A percentile compares a stretch with the other conserved stretches of the same genome.
phyloP scores from a whole-genome alignment of 768 basidiomycete species.

The Tremella fuciformis region DNA sequence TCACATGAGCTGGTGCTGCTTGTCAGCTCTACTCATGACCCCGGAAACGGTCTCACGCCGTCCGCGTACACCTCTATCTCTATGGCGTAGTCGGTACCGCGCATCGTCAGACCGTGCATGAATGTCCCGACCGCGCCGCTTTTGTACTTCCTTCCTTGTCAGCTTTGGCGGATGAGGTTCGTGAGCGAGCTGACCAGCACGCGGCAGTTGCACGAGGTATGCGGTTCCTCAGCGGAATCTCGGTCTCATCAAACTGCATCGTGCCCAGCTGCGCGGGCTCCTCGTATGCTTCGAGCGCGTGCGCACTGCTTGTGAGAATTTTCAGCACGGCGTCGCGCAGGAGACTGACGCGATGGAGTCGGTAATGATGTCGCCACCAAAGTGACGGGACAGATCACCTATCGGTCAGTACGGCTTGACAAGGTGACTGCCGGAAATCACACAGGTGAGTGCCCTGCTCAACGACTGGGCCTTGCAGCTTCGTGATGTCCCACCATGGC shows the following conservation, averaged over 20 bases:
- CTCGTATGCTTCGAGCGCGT: slow-evolving; percentile 88
- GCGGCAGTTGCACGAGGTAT: slow-evolving; percentile 93
- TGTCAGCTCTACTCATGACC: background rate
- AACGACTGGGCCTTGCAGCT: slow-evolving; percentile 46
- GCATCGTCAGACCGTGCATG: slow-evolving; percentile 80
- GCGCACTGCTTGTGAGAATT: too few relatives aligned
- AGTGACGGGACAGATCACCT: slow-evolving; percentile 79
- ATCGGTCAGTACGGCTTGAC: background rate
- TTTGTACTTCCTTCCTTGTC: slow-evolving; percentile 67
- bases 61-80: slow-evolving; percentile 92
- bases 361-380: slow-evolving; percentile 89
- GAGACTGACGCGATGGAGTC: slow-evolving; percentile 56
- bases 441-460: slow-evolving; percentile 79
- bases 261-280: slow-evolving; percentile 79
- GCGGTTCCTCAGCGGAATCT: slow-evolving; percentile 77
- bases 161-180: background rate
- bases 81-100: slow-evolving; percentile 87
- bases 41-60: slow-evolving; percentile 53
- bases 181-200: slow-evolving; percentile 60
- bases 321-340: too few relatives aligned
- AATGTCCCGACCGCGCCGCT: slow-evolving; percentile 89
- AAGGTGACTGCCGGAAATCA: background rate
- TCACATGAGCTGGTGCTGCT: background rate
- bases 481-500: slow-evolving; percentile 47
- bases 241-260: slow-evolving; percentile 74